Percentiles rank a stretch among this genome's conserved stretches.
Evolutionary conservation across 495 filamentous ascomycete genomes (phyloP).

Genomic region (Neohortaea acidophila): DNA sequence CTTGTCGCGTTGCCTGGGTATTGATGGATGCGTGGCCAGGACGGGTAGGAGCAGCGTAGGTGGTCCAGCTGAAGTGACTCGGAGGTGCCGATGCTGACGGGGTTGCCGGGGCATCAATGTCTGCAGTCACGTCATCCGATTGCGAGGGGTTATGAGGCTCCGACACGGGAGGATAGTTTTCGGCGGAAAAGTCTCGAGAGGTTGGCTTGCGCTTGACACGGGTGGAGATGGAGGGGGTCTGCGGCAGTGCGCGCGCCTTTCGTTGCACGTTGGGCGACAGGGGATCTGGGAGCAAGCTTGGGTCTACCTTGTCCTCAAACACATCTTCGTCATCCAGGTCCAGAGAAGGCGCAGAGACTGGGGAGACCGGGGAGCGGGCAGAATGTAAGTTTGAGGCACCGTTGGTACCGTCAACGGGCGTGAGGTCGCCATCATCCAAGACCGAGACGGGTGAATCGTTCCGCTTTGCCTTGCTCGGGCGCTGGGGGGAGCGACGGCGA

Average conservation of each 20-base stretch:
- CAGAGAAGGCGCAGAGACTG: constrained; percentile 5
- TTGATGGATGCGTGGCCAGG: constrained; percentile 9
- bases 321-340: not conserved
- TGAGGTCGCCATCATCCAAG: constrained; percentile 13
- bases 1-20: not conserved
- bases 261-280: constrained; percentile 4
- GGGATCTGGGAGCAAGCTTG: constrained; percentile 5
- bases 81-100: not conserved
- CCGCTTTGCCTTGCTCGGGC: not conserved
- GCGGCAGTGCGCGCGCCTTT: not conserved
- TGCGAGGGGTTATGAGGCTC: constrained; percentile 9
- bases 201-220: constrained; percentile 16
- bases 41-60: constrained; percentile 10
- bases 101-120: constrained; percentile 4
- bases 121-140: constrained; percentile 2
- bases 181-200: constrained; percentile 3
- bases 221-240: constrained; percentile 1
- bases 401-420: not conserved
- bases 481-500: constrained; percentile 10
- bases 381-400: not conserved
- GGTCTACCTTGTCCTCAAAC: not conserved
- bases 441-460: constrained; percentile 11
- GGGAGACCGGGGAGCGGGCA: constrained; percentile 9
- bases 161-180: constrained; percentile 8
- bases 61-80: constrained; percentile 18